Evolutionary conservation across 129 eudicot species (phyloP), one percentile per base, ranked within the genome.

Genomic region (Silybum marianum): DNA sequence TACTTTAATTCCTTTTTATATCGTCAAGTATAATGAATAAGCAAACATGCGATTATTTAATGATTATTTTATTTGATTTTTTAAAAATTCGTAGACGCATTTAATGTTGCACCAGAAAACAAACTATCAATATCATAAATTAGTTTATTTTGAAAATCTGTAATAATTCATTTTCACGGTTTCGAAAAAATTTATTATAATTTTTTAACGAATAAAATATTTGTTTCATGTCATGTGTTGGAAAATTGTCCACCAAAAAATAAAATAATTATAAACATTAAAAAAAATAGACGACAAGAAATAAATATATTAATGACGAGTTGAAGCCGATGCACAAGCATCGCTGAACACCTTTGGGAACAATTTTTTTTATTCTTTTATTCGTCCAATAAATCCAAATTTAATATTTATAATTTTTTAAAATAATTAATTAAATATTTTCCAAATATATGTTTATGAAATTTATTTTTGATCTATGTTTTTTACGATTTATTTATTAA

Each of bases 271-370:
- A 73, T 0, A 16, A 25, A 32, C 9, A 36, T 32, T 76, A 62
- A 34, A 76, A 79, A 42, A 79, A 78, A 28, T 9, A 70, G 70
- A 76, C 72, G 85, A 69, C 81, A 69, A 68, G 34, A 75, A 69
- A 48, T 82, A 75, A 75, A 75, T 75, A 16, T 75, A 82, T 69
- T 76, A 54, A 82, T 69, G 72, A 75, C 66, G 71, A 82, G 84
- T 71, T 69, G 81, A 76, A 70, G 77, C 66, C 60, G 72, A 70
- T 54, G 85, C 81, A 54, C 77, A 75, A 76, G 81, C 85, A 82
- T 69, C 85, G 85, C 81, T 76, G 76, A 77, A 82, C 81, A 76
- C 36, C 85, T 76, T 82, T 34, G 85, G 85, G 74, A 48, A 75
- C 76, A 82, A 5, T 68, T 74, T 80, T 63, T n/a, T 82, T 44